Evolutionary conservation across 2,329 filamentous ascomycete genomes (phyloP), one percentile per base, ranked within the genome.

Genomic region (Colletotrichum scovillei): DNA sequence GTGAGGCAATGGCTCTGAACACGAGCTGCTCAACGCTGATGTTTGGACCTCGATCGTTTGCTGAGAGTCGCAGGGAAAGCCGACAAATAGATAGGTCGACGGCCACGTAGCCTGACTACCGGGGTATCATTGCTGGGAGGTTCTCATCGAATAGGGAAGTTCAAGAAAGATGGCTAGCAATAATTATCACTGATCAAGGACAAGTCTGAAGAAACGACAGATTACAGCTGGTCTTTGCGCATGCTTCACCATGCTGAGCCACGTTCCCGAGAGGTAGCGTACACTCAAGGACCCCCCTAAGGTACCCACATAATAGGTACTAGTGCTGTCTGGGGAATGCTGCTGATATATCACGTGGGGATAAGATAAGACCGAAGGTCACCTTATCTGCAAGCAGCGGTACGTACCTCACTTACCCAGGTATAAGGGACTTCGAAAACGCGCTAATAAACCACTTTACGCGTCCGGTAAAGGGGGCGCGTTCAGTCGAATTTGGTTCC

Each of bases 121-220:
- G 82, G 80, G 84, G 83, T 86, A 87, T 85, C 86, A 88, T 88
- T 81, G 83, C 86, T 85, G 57, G 58, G 55, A 65, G 58, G 67
- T 53, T 60, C 42, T 59, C 70, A 73, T 70, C 35, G 26, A 24
- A 26, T 69, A 53, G 5, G 11, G 28, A 60, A 70, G 12, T 64
- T 65, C 42, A 42, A 22, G 19, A 65, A 65, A 65, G 14, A 30
- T 26, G 56, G 32, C 26, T 59, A 63, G 42, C 67, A 70, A 60
- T 14, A 60, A 32, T 59, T 56, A 70, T 60, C 38, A 55, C 46
- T 42, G 46, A 35, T 59, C 22, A 56, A 62, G 55, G 30, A 22
- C 46, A 58, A 42, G 42, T 65, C 49, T 26, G 28, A 32, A 38
- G 22, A 65, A 60, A 56, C 59, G 42, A 70, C 63, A 63, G 67